Conservation (phyloP, 1,284 basidiomycete genomes). For the Fereydounia khargensis region DNA sequence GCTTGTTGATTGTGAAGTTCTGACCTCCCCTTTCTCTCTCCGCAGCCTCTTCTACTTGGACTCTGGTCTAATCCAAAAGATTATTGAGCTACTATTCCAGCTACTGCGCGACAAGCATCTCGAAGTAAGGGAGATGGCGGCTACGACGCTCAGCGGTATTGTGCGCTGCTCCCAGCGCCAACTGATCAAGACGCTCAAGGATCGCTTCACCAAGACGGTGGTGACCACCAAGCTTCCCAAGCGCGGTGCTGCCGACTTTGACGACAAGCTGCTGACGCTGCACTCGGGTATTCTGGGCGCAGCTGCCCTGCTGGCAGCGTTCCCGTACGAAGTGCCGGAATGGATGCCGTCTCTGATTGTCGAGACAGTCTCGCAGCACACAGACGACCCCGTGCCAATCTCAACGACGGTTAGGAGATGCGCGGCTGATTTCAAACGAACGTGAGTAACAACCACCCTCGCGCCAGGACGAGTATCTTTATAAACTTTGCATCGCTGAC, state of each 20-base stretch:
- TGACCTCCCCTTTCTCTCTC: not conserved
- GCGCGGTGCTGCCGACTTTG: conserved; percentile 67
- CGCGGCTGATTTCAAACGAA: conserved; percentile 85
- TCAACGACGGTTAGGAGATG: conserved; percentile 83
- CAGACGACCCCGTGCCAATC: conserved; percentile 86
- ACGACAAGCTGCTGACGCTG: conserved; percentile 70
- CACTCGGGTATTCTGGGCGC: conserved; percentile 88
- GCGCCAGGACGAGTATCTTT: not conserved
- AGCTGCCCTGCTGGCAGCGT: conserved; percentile 74
- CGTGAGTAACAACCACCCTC: conserved; percentile 36
- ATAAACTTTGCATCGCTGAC: not conserved
- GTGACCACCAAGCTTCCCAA: conserved; percentile 62
- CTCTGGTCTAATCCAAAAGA: conserved; percentile 19
- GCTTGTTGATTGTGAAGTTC: no score
- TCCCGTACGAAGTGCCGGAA: conserved; percentile 78
- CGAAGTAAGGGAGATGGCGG: conserved; percentile 55
- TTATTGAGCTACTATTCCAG: conserved; percentile 43
- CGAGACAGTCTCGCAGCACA: conserved; percentile 68
- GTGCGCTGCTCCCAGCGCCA: conserved; percentile 88
- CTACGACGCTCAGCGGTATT: conserved; percentile 74
- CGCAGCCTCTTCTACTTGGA: conserved; percentile 40
- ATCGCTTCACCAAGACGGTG: conserved; percentile 39
- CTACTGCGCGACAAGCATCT: conserved; percentile 48
- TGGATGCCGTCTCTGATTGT: conserved; percentile 77
- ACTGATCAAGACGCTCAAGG: conserved; percentile 72